phyloP scores from a whole-genome alignment of 1,284 basidiomycete species.

The Thecaphora frezii region DNA sequence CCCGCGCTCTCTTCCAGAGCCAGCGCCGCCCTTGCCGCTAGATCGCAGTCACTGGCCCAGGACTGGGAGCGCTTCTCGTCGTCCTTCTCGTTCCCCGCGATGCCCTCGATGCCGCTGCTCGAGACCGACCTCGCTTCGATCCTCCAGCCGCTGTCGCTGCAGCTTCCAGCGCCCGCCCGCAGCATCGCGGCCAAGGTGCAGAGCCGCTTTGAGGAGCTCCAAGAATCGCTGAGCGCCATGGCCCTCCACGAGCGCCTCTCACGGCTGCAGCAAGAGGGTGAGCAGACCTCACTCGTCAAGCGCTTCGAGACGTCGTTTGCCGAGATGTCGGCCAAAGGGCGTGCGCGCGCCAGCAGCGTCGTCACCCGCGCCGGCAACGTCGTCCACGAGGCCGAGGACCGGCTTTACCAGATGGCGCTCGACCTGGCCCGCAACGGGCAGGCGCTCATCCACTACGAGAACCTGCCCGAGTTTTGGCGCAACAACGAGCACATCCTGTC shows the following conservation, averaged over 20 bases:
- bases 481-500: conserved; percentile 57
- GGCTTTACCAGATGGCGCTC: conserved; percentile 45
- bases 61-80: conserved; percentile 37
- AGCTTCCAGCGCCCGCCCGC: conserved; percentile 25
- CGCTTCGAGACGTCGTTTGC: conserved; percentile 28
- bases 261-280: conserved; percentile 1
- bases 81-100: conserved; percentile 20
- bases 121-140: conserved; percentile 33
- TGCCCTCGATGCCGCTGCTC: conserved; percentile 26
- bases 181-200: conserved; percentile 39
- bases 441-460: conserved; percentile 46
- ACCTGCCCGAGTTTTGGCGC: conserved; percentile 52
- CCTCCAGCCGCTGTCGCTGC: conserved; percentile 25
- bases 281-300: conserved; percentile 7
- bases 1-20: conserved; percentile 9
- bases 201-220: conserved; percentile 30
- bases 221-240: conserved; percentile 40
- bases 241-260: conserved; percentile 34
- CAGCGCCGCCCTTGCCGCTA: conserved; percentile 33
- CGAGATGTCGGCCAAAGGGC: conserved; percentile 21
- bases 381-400: conserved; percentile 50
- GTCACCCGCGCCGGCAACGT: conserved; percentile 32
- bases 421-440: conserved; percentile 50
- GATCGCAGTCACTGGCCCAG: conserved; percentile 33
- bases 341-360: conserved; percentile 29